Evolutionary conservation across 108 stramenopile species (phyloP), one percentile per base, ranked within the genome.

Genomic region (Nitzschia inconspicua): DNA sequence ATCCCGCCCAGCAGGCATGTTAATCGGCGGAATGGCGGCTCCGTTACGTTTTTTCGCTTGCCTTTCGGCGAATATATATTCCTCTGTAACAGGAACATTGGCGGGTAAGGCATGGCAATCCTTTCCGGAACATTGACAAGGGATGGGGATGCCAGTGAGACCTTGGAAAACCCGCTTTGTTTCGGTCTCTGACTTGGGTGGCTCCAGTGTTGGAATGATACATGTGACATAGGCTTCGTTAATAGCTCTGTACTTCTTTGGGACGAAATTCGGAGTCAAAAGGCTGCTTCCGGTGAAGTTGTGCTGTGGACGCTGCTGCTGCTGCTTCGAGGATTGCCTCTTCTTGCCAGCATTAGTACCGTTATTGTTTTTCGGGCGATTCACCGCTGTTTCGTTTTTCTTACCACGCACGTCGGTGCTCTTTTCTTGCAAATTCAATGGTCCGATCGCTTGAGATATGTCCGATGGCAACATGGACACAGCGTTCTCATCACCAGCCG

Each of bases 261-360:
- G 64, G 22, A 65, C 48, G 30, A 26, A 57, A 24, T 31, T 35
- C 42, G 66, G 27, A 14, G 57, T 48, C 47, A 67, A 32, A 7
- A 51, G 50, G 19, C 19, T 47, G 8, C 19, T 47, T 47, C 46
- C 46, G 18, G 13, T 47, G 10, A 16, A 16, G 14, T 32, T 18
- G 0, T 52, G 28, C 29, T 29, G 50, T 11, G 11, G 26, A 28
- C 10, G 26, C 20, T 52, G 50, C 23, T 52, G 50, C 10, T 1
- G 28, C 16, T 26, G 20, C 27, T 28, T 9, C 50, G 8, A 52
- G 28, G 6, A 52, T 28, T 28, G 16, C 27, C 50, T 52, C 27
- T 28, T 29, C 1, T 29, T 30, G 37, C n/a, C 37, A n/a, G n/a
- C n/a, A n/a, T n/a, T n/a, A n/a, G n/a, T n/a, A n/a, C n/a, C n/a